phyloP scores from a whole-genome alignment of 768 basidiomycete genomes.

The Crepidotus variabilis region DNA sequence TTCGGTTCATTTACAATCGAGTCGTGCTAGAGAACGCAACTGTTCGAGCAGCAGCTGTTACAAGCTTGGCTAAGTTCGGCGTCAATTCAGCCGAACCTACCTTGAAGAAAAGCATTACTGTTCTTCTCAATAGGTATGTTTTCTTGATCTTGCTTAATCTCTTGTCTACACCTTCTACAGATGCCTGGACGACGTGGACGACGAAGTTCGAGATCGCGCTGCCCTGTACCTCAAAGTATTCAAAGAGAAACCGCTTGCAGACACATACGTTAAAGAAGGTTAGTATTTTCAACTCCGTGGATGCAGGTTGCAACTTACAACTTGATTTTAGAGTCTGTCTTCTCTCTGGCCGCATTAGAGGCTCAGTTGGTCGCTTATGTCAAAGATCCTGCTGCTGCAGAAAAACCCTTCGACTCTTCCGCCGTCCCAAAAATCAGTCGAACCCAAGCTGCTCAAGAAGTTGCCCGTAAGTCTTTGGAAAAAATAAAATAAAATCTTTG shows the following conservation, averaged over 20 bases:
- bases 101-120: conserved; percentile 82
- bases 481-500: background rate
- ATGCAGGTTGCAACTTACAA: too few species aligned
- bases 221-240: conserved; percentile 89
- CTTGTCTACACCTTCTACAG: conserved; percentile 32
- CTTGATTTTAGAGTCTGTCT: conserved; percentile 93
- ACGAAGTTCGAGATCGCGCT: conserved; percentile 97
- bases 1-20: conserved; percentile 99
- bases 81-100: conserved; percentile 77
- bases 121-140: conserved; percentile 76
- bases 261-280: conserved; percentile 93
- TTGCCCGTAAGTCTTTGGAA: conserved; percentile 58
- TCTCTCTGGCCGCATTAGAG: conserved; percentile 87
- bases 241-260: conserved; percentile 74
- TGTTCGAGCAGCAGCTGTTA: conserved; percentile 93
- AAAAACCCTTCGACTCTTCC: conserved; percentile 79
- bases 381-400: conserved; percentile 68
- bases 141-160: background rate
- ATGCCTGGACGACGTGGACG: conserved; percentile 97
- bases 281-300: conserved; percentile 1
- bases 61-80: conserved; percentile 95
- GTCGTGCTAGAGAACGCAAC: conserved; percentile 98
- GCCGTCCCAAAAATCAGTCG: conserved; percentile 93
- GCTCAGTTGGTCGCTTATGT: conserved; percentile 92
- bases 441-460: conserved; percentile 84